These are phyloP conservation scores for Aspergillus viridinutans DNA, from an alignment of 2,329 filamentous ascomycete species.

Conservation along the genomic window DNA sequence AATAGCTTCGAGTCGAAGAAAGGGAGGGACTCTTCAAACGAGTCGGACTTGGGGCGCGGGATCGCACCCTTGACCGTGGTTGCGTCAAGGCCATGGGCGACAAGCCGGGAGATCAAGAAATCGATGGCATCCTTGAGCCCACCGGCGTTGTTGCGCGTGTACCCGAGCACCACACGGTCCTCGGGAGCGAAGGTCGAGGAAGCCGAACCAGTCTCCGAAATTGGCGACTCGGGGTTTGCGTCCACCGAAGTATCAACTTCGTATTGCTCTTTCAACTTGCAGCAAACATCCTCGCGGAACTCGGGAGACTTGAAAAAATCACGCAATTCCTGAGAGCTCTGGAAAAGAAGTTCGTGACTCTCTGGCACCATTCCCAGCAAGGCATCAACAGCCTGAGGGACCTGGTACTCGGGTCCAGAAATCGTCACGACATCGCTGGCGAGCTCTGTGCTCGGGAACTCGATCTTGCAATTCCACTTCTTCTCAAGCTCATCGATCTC, in stretches of 20 bases:
- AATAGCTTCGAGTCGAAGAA: conserved; percentile 97
- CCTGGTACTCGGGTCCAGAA: conserved; percentile 95
- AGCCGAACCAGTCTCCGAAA: conserved; percentile 33
- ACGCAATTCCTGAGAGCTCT: conserved; percentile 68
- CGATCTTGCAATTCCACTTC: conserved; percentile 99
- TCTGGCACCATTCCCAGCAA: conserved; percentile 98
- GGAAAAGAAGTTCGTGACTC: conserved; percentile 84
- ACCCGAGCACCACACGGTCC: conserved; percentile 65
- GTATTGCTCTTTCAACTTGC: conserved; percentile 85
- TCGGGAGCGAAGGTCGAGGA: conserved; percentile 47
- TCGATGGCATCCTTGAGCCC: conserved; percentile 95
- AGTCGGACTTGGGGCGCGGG: conserved; percentile 96
- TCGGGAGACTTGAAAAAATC: conserved; percentile 77
- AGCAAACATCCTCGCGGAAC: conserved; percentile 73
- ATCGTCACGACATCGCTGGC: conserved; percentile 95
- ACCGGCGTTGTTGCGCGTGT: conserved; percentile 95
- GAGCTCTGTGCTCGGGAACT: conserved; percentile 95
- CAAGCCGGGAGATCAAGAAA: conserved; percentile 80
- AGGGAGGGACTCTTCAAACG: conserved; percentile 92
- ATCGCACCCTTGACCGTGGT: conserved; percentile 89
- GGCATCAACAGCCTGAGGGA: conserved; percentile 92
- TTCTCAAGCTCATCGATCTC: conserved; percentile 95
- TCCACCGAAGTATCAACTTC: conserved; percentile 81
- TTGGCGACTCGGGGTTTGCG: conserved; percentile 33
- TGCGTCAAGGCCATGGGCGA: conserved; percentile 82